A percentile compares a stretch with the other conserved stretches of the same genome.
These are phyloP conservation scores for Colletotrichum karsti DNA, from an alignment of 2,329 filamentous ascomycete genomes.

Conservation along the genomic window DNA sequence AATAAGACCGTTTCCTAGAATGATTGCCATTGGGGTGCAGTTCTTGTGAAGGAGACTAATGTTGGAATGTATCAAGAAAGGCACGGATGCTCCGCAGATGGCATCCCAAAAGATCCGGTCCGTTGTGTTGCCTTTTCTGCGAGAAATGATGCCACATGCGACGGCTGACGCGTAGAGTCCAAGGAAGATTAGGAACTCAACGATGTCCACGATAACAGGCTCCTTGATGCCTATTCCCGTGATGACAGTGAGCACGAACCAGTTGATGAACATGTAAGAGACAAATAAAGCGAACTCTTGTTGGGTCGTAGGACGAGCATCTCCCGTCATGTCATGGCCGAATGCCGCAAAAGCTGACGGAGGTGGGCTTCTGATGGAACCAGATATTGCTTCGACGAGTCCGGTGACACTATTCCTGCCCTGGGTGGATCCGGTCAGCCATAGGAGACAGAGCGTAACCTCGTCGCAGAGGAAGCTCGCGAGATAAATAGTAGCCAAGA, in stretches of 20 bases:
- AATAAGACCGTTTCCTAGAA: neutral
- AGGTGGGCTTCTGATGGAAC: neutral
- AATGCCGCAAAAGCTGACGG: neutral
- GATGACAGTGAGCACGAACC: neutral
- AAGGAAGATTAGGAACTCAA: neutral
- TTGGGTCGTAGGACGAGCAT: neutral
- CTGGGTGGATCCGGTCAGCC: neutral
- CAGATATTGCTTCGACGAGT: neutral
- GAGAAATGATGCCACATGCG: neutral
- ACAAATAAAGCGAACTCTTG: neutral
- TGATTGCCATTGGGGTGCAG: neutral
- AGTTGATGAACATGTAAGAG: neutral
- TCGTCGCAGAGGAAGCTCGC: neutral
- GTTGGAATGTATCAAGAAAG: neutral
- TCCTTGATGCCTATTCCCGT: neutral
- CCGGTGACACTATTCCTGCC: neutral
- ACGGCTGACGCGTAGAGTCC: neutral
- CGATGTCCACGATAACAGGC: neutral
- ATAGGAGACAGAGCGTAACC: neutral
- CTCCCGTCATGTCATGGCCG: neutral
- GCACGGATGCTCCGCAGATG: neutral
- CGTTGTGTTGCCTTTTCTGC: neutral
- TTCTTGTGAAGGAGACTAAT: neutral
- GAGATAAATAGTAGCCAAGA: neutral
- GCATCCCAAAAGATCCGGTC: neutral